These are phyloP conservation scores for Choanephora cucurbitarum DNA, from an alignment of 371 early-diverging fungal species.

Conservation along the genomic window DNA sequence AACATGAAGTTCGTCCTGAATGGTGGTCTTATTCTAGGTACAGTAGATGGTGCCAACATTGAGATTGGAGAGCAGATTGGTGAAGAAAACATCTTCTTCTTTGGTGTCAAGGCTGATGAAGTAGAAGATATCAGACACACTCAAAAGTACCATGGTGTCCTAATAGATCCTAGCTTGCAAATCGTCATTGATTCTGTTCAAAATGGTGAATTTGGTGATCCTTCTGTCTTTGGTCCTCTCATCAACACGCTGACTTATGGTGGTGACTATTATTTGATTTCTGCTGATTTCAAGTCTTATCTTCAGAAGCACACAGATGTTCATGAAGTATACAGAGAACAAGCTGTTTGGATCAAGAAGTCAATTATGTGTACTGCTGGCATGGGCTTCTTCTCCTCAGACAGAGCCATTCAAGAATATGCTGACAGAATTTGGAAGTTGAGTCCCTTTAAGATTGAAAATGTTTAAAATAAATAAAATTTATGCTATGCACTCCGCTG, in stretches of 20 bases:
- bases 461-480: neutral
- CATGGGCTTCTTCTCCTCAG: constrained; percentile 91
- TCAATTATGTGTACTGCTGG: constrained; percentile 85
- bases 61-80: constrained; percentile 94
- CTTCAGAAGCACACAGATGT: constrained; percentile 73
- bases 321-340: constrained; percentile 78
- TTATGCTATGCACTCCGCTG: too few relatives aligned
- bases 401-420: constrained; percentile 83
- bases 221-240: constrained; percentile 70
- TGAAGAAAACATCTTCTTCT: constrained; percentile 91
- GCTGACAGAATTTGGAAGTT: constrained; percentile 86
- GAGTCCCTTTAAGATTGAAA: constrained; percentile 29
- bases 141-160: constrained; percentile 72
- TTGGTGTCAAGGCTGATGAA: constrained; percentile 83
- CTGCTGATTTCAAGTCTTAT: constrained; percentile 85
- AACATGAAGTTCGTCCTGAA: constrained; percentile 98
- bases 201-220: constrained; percentile 77
- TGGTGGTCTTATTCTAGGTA: constrained; percentile 90
- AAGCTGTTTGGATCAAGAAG: constrained; percentile 76
- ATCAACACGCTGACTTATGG: constrained; percentile 78
- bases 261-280: constrained; percentile 86
- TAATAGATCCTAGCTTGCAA: constrained; percentile 74
- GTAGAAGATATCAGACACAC: constrained; percentile 89
- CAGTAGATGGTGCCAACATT: constrained; percentile 91
- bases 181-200: constrained; percentile 76